Evolutionary conservation across 345 rosid species (phyloP).

Genomic region (Salix udensis): DNA sequence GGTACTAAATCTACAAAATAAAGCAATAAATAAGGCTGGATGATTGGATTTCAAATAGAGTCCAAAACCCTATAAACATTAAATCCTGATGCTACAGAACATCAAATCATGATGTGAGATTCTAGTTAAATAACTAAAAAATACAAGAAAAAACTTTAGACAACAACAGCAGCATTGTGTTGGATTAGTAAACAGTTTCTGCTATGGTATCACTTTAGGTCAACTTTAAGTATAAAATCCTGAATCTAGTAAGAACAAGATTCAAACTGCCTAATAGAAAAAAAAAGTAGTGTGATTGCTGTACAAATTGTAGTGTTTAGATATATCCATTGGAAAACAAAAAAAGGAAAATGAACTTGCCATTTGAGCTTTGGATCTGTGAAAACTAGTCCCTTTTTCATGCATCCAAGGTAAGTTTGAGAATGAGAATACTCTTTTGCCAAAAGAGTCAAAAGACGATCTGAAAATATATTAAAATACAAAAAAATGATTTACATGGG

Average conservation of each 20-base stretch:
- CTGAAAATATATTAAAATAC: slow-evolving; percentile 32
- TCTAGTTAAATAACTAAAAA: not conserved
- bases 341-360: slow-evolving; percentile 33
- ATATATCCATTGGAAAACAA: not conserved
- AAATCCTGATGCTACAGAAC: not conserved
- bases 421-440: slow-evolving; percentile 77
- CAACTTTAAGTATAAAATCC: not conserved
- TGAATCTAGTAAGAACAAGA: not conserved
- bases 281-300: not conserved
- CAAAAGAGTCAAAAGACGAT: slow-evolving; percentile 71
- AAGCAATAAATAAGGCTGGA: not conserved
- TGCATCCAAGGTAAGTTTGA: slow-evolving; percentile 87
- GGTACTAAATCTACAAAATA: not conserved
- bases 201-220: not conserved
- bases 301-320: not conserved
- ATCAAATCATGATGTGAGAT: not conserved
- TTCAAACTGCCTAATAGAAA: not conserved
- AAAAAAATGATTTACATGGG: not conserved
- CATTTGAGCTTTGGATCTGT: slow-evolving; percentile 86
- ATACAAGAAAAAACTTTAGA: not conserved
- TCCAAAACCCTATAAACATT: not conserved
- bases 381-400: slow-evolving; percentile 88
- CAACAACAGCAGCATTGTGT: not conserved
- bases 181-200: not conserved
- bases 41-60: not conserved